Percentiles rank a stretch among this genome's conserved stretches.
Conservation (phyloP, 1,284 basidiomycete genomes). For the Trametes sp. region DNA sequence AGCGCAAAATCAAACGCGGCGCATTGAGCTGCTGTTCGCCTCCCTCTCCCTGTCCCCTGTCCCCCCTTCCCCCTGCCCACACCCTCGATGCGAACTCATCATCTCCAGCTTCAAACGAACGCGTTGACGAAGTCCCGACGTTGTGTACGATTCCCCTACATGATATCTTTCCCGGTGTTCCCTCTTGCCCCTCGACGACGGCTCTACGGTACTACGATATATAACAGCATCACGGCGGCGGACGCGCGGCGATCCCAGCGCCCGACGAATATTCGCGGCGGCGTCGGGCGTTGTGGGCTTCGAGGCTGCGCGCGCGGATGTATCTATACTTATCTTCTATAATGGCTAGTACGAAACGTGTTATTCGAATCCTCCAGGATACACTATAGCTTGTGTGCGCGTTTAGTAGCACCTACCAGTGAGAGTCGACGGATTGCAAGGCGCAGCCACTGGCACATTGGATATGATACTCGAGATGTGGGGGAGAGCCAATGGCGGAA, state of each 20-base stretch:
- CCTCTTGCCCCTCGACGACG: neutral
- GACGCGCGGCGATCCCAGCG: no score
- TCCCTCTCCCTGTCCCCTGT: neutral
- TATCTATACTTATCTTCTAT: conserved; percentile 16
- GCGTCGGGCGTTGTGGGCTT: neutral
- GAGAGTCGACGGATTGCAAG: no score
- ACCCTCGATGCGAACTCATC: no score
- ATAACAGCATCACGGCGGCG: neutral
- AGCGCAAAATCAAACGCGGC: conserved; percentile 7
- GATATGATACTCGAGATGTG: no score
- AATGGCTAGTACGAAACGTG: conserved; percentile 2
- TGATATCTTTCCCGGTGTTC: neutral
- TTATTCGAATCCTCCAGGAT: neutral
- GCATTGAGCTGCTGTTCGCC: neutral
- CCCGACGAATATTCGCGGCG: no score
- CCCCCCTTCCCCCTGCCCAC: no score
- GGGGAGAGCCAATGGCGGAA: no score
- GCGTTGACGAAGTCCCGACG: neutral
- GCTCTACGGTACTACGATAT: neutral
- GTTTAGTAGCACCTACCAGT: no score
- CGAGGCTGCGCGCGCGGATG: neutral
- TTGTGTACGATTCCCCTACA: neutral
- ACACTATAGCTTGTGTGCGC: no score
- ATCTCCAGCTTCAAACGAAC: neutral
- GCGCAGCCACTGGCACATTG: no score